phyloP scores from a whole-genome alignment of 108 stramenopile genomes.

The Cylindrotheca closterium region DNA sequence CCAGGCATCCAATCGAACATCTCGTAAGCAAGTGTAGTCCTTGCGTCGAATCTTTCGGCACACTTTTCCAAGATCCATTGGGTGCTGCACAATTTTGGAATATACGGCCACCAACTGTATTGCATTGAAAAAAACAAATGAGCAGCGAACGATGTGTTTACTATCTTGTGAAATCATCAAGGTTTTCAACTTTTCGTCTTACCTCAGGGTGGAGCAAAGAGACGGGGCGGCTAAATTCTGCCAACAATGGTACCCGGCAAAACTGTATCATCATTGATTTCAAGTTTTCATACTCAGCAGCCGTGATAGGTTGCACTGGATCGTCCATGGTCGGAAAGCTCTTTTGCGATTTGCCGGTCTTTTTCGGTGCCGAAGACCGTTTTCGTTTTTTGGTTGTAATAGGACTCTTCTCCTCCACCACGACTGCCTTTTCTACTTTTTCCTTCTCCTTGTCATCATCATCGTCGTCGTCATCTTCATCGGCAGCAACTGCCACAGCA shows the following conservation, averaged over 20 bases:
- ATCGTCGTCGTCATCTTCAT: neutral
- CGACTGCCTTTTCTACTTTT: slow-evolving; percentile 19
- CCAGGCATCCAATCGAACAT: slow-evolving; percentile 83
- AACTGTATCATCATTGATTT: slow-evolving; percentile 75
- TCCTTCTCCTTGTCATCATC: slow-evolving; percentile 22
- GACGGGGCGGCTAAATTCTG: slow-evolving; percentile 87
- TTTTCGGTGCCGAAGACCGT: neutral
- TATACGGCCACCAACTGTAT: slow-evolving; percentile 65
- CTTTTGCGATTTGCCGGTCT: neutral
- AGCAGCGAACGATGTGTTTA: slow-evolving; percentile 2
- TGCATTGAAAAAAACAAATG: slow-evolving; percentile 1
- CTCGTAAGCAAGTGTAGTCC: slow-evolving; percentile 65
- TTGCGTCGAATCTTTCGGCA: slow-evolving; percentile 78
- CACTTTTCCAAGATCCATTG: slow-evolving; percentile 78
- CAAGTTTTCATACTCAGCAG: slow-evolving; percentile 71
- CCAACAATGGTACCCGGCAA: slow-evolving; percentile 83
- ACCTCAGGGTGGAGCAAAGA: slow-evolving; percentile 86
- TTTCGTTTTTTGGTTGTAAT: slow-evolving; percentile 16
- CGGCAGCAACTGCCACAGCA: slow-evolving; percentile 4
- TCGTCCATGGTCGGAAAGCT: slow-evolving; percentile 55
- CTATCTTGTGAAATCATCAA: neutral
- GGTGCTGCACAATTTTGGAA: slow-evolving; percentile 81
- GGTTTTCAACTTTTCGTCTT: slow-evolving; percentile 16
- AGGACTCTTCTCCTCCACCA: neutral
- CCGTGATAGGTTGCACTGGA: slow-evolving; percentile 57